A percentile compares a stretch with the other conserved stretches of the same genome.
Conservation (phyloP, 2,329 filamentous ascomycete species). For the Diaporthe citrichinensis region DNA sequence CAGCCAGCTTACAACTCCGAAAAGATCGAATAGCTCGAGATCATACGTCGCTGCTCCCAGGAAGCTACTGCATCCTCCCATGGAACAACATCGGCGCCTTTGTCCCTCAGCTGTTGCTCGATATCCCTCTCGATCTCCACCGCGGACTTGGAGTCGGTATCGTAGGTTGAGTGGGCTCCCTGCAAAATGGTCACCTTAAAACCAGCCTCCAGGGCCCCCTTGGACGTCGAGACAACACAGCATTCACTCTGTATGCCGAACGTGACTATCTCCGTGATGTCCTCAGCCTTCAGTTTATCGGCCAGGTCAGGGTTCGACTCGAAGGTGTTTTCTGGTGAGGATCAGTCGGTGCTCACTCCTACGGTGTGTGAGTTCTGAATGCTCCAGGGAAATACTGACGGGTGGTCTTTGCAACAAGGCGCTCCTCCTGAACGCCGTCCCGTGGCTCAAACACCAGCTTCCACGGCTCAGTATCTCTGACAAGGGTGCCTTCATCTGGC, state of each 20-base stretch:
- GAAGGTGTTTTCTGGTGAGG: slow-evolving; percentile 47
- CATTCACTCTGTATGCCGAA: slow-evolving; percentile 53
- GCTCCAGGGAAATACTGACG: slow-evolving; percentile 41
- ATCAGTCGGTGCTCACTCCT: not conserved
- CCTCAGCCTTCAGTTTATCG: slow-evolving; percentile 43
- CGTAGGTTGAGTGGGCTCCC: slow-evolving; percentile 52
- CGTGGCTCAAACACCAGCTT: slow-evolving; percentile 49
- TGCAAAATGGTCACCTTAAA: slow-evolving; percentile 49
- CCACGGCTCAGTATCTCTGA: slow-evolving; percentile 48
- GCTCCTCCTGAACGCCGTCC: slow-evolving; percentile 43
- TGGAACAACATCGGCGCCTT: slow-evolving; percentile 44
- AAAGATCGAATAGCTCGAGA: slow-evolving; percentile 38
- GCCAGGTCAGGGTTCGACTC: slow-evolving; percentile 50
- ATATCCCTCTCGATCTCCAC: slow-evolving; percentile 48
- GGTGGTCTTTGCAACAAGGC: slow-evolving; percentile 48
- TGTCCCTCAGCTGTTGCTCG: slow-evolving; percentile 45
- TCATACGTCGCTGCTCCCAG: slow-evolving; percentile 40
- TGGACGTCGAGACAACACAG: slow-evolving; percentile 49
- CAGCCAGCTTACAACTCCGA: slow-evolving; percentile 10
- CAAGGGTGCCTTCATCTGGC: slow-evolving; percentile 45
- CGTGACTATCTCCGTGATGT: slow-evolving; percentile 46
- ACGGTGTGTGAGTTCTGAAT: not conserved
- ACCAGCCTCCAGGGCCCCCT: slow-evolving; percentile 47
- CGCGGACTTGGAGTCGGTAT: slow-evolving; percentile 44
- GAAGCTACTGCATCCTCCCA: slow-evolving; percentile 45